These are phyloP conservation scores for Phaeotremella fagi DNA, from an alignment of 768 basidiomycete species.

Conservation along the genomic window DNA sequence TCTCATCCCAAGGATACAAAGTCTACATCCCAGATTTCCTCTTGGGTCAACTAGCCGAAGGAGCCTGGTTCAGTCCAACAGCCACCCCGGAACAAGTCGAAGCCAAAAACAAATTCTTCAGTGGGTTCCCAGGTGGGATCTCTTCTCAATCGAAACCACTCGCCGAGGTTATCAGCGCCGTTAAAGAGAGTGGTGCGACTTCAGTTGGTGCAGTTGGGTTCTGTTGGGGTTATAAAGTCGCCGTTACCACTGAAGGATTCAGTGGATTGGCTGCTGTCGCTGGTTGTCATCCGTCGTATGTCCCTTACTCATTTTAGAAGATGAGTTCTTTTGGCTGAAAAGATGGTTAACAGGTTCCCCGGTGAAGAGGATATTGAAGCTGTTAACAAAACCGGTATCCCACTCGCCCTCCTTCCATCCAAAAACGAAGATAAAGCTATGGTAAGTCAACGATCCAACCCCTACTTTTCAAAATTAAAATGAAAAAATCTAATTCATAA, in stretches of 20 bases:
- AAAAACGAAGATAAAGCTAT: constrained; percentile 59
- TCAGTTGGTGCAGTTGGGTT: constrained; percentile 29
- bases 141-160: constrained; percentile 9
- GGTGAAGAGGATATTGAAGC: constrained; percentile 54
- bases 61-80: constrained; percentile 26
- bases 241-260: constrained; percentile 7
- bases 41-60: constrained; percentile 45
- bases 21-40: constrained; percentile 69
- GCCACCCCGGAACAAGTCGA: constrained; percentile 50
- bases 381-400: constrained; percentile 50
- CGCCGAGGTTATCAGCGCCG: constrained; percentile 11
- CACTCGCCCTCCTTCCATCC: constrained; percentile 59
- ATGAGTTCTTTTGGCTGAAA: neutral
- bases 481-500: neutral
- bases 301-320: neutral
- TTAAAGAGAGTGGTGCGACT: constrained; percentile 10
- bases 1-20: constrained; percentile 57
- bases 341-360: constrained; percentile 17
- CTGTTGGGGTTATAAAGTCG: constrained; percentile 42
- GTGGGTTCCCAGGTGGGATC: constrained; percentile 57
- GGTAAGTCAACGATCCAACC: constrained; percentile 47
- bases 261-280: constrained; percentile 53
- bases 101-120: constrained; percentile 47
- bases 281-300: constrained; percentile 60
- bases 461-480: neutral